A percentile compares a stretch with the other conserved stretches of the same genome.
Conservation (phyloP, 352 stramenopile species). For the Phytophthora gonapodyides region DNA sequence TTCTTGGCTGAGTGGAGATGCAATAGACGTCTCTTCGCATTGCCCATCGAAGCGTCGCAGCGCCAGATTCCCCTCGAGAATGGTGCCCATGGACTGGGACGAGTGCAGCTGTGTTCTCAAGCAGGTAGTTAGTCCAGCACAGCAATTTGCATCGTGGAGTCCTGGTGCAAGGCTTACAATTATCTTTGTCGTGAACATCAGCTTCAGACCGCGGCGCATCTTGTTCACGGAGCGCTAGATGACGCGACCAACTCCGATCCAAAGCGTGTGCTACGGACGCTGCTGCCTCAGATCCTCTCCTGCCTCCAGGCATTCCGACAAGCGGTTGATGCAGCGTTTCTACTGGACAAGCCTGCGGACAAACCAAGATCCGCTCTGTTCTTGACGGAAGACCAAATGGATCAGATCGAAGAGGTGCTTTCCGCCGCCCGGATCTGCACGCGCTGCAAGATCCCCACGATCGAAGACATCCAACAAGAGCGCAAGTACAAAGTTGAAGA, state of each 20-base stretch:
- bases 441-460: slow-evolving; percentile 16
- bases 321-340: slow-evolving; percentile 19
- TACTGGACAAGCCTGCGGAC: background rate
- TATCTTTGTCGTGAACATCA: slow-evolving; percentile 4
- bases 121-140: slow-evolving; percentile 19
- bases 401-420: slow-evolving; percentile 18
- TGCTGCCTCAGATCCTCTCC: slow-evolving; percentile 27
- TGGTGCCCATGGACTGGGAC: slow-evolving; percentile 23
- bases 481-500: slow-evolving; percentile 4
- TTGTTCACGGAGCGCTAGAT: slow-evolving; percentile 13
- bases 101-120: slow-evolving; percentile 32
- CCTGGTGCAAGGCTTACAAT: background rate
- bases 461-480: slow-evolving; percentile 19
- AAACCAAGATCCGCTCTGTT: background rate
- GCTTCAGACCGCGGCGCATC: slow-evolving; percentile 34
- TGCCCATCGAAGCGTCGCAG: slow-evolving; percentile 17
- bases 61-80: background rate
- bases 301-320: slow-evolving; percentile 34
- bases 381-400: slow-evolving; percentile 12
- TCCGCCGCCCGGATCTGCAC: slow-evolving; percentile 12
- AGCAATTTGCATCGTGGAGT: background rate
- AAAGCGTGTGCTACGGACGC: slow-evolving; percentile 6
- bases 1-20: slow-evolving; percentile 40
- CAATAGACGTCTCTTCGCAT: slow-evolving; percentile 12
- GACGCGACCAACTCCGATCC: slow-evolving; percentile 1